Evolutionary conservation across 805 yeast genomes (phyloP), one percentile per base, ranked within the genome.

Genomic region (Priceomyces fermenticarens): DNA sequence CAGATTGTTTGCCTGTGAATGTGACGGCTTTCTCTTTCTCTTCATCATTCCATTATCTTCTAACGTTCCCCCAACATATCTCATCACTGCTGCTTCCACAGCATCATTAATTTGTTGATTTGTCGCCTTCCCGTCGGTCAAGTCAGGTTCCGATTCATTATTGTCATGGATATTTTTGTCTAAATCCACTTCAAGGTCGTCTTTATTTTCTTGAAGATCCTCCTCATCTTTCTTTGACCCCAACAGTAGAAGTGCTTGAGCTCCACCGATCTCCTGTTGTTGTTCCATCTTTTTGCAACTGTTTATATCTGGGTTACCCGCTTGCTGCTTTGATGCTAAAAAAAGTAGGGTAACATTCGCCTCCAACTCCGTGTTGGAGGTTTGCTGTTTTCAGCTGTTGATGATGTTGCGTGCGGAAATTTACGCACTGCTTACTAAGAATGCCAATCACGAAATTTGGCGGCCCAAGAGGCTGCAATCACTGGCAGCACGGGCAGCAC

Each of bases 11-110:
- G 38, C 4, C 5, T 35, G 38, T 16, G 38, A 35, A 17, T 41
- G 46, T 27, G 52, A 49, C 14, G 48, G 50, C 31, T 70, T 51
- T 45, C 64, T 66, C 27, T 49, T 52, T 10, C 42, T 38, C 7
- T 40, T 34, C 5, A 37, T 30, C 12, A 44, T 35, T 9, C 45
- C 51, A n/a, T 46, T 52, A 36, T 63, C 58, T 12, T 70, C 78
- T 32, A 83, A 59, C 1, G 81, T 75, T 5, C 83, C 85, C 13
- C 85, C 88, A 10, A 84, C 91, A 49, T 78, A 77, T 41, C 77
- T 73, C 78, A 85, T 72, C 12, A 85, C 89, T 0, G 89, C 93
- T 12, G 85, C 93, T 52, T 84, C 93, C 2, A 84, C 93, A 10
- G 78, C 80, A 42, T 70, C 75, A 37, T 64, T 70, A 26, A 70